A percentile compares a stretch with the other conserved stretches of the same genome.
phyloP scores from a whole-genome alignment of 257 asterid species.

The Catharanthus roseus region DNA sequence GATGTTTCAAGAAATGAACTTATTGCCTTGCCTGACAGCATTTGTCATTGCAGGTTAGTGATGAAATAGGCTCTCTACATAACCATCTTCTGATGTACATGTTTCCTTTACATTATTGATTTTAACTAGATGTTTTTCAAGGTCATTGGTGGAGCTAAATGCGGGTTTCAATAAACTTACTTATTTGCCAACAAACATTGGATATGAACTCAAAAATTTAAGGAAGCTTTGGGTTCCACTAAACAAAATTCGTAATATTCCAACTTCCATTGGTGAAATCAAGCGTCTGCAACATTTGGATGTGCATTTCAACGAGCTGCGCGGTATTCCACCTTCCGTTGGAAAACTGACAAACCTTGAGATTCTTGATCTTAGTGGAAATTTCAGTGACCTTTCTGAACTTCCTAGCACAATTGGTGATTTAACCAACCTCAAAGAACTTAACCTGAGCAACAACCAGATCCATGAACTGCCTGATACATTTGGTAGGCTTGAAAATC shows the following conservation, averaged over 20 bases:
- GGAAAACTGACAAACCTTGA: conserved; percentile 64
- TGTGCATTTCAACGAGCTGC: conserved; percentile 76
- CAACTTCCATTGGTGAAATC: conserved; percentile 80
- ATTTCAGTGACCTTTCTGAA: conserved; percentile 70
- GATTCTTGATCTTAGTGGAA: conserved; percentile 68
- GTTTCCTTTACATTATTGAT: background rate
- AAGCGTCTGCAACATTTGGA: conserved; percentile 53
- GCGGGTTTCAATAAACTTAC: conserved; percentile 75
- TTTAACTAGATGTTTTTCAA: conserved; percentile 25
- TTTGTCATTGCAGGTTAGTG: conserved; percentile 72
- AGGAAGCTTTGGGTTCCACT: conserved; percentile 49
- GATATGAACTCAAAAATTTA: conserved; percentile 57
- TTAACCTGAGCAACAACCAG: conserved; percentile 93
- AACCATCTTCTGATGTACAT: background rate
- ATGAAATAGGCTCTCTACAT: background rate
- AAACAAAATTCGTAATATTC: conserved; percentile 77
- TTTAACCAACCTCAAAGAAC: conserved; percentile 66
- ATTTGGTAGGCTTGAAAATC: conserved; percentile 54
- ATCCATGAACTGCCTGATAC: conserved; percentile 67
- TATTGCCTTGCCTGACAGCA: conserved; percentile 71
- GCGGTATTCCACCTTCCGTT: conserved; percentile 60
- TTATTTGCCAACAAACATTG: conserved; percentile 84
- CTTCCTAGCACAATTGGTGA: conserved; percentile 74
- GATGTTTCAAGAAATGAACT: conserved; percentile 79
- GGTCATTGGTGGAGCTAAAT: conserved; percentile 64